Percentiles rank a stretch among this genome's conserved stretches.
These are phyloP conservation scores for Ramichloridium luteum DNA, from an alignment of 2,329 filamentous ascomycete genomes.

Conservation along the genomic window DNA sequence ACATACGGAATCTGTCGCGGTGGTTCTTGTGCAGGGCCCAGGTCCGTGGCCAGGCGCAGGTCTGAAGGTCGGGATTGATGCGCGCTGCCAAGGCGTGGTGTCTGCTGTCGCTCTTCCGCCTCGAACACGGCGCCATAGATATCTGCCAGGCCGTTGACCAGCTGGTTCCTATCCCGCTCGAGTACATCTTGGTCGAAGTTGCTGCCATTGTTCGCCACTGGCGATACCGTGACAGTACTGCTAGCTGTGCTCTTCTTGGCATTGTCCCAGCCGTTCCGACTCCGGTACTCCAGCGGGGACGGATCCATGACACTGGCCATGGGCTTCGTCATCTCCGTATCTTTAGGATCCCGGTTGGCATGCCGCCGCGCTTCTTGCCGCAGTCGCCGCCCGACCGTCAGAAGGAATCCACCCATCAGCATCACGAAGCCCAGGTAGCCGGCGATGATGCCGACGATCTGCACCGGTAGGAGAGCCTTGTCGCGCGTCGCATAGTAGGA, in stretches of 20 bases:
- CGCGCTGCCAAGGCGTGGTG: background rate
- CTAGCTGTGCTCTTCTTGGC: conserved; percentile 16
- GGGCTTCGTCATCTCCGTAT: conserved; percentile 47
- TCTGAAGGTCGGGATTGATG: background rate
- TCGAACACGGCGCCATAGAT: conserved; percentile 89
- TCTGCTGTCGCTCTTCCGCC: conserved; percentile 58
- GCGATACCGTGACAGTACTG: conserved; percentile 29
- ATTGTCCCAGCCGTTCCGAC: conserved; percentile 18
- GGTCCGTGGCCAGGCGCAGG: background rate
- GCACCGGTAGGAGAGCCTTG: conserved; percentile 56
- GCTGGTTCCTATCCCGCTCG: conserved; percentile 58
- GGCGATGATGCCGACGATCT: conserved; percentile 73
- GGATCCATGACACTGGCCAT: conserved; percentile 23
- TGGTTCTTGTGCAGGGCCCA: too few relatives aligned
- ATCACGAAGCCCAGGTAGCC: conserved; percentile 70
- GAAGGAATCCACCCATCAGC: conserved; percentile 52
- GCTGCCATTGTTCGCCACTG: conserved; percentile 45
- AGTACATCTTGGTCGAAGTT: conserved; percentile 64
- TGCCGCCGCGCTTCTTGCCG: conserved; percentile 34
- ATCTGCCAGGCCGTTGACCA: conserved; percentile 73
- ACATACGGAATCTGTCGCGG: too few relatives aligned
- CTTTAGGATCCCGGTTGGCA: conserved; percentile 34
- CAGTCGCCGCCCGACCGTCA: conserved; percentile 34
- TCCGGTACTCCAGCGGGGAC: conserved; percentile 18
- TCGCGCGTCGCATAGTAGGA: conserved; percentile 49